Conservation (phyloP, 2,329 filamentous ascomycete genomes). For the Metarhizium guizhouense region DNA sequence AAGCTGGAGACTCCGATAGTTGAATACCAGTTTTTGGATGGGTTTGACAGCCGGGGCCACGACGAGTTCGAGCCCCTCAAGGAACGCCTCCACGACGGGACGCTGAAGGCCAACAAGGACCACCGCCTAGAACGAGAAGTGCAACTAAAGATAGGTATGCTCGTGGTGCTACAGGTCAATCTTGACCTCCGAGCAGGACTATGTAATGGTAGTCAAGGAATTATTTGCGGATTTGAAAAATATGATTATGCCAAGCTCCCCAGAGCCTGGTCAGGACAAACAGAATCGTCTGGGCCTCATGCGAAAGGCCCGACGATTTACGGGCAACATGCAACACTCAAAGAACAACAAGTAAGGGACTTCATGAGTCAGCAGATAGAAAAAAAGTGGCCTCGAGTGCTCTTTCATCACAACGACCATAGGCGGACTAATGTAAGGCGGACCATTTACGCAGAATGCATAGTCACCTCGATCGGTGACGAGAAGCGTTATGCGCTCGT, state of each 20-base stretch:
- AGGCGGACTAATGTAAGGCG: conserved; percentile 9
- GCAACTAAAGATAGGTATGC: conserved; percentile 9
- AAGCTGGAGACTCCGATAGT: not conserved
- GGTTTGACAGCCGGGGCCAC: not conserved
- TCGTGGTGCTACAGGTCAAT: conserved; percentile 17
- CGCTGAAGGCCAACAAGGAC: conserved; percentile 2
- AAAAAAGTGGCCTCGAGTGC: conserved; percentile 24
- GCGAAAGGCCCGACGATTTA: not conserved
- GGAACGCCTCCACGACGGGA: not conserved
- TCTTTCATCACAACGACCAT: conserved; percentile 27
- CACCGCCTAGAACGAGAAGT: conserved; percentile 9
- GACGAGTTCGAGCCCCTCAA: not conserved
- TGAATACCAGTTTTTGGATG: not conserved
- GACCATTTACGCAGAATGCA: conserved; percentile 43
- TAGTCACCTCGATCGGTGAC: conserved; percentile 36
- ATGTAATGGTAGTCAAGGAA: conserved; percentile 18
- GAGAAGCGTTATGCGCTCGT: conserved; percentile 35
- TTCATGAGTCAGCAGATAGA: conserved; percentile 6
- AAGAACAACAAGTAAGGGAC: not conserved
- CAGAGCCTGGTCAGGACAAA: conserved; percentile 3
- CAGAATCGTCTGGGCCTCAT: not conserved
- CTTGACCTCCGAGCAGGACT: conserved; percentile 8
- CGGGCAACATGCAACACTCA: not conserved
- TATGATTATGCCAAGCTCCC: not conserved
- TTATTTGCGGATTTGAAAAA: conserved; percentile 13